phyloP scores from a whole-genome alignment of 1,284 basidiomycete genomes.

The Dichomitus squalens region DNA sequence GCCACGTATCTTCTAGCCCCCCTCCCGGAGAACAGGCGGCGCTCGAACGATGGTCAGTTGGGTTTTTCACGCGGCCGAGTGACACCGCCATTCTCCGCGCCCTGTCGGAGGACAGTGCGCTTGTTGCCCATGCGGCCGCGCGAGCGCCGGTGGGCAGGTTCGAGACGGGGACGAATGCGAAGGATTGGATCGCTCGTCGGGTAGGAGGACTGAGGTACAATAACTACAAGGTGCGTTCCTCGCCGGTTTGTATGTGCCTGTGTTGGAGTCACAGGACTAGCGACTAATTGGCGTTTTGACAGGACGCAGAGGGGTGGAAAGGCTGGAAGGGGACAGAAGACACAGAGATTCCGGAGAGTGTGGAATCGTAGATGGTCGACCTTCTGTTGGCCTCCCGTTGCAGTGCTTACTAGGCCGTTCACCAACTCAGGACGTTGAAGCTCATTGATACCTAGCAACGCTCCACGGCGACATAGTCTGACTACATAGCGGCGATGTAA shows the following conservation, averaged over 20 bases:
- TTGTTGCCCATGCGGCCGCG: constrained; percentile 30
- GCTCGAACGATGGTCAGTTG: constrained; percentile 38
- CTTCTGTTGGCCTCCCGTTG: no score
- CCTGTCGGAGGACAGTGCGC: constrained; percentile 25
- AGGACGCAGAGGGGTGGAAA: constrained; percentile 24
- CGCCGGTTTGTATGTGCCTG: no score
- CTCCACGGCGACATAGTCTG: no score
- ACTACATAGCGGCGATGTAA: no score
- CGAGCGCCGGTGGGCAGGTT: constrained; percentile 23
- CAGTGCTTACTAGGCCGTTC: no score
- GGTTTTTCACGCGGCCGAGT: constrained; percentile 40
- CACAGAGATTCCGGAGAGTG: not conserved
- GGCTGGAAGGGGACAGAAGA: constrained; percentile 7
- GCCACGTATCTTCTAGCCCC: constrained; percentile 23
- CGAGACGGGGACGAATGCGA: constrained; percentile 28
- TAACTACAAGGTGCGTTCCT: constrained; percentile 29
- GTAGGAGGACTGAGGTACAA: constrained; percentile 32
- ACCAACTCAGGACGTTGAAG: no score
- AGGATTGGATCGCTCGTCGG: constrained; percentile 33
- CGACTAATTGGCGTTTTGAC: not conserved
- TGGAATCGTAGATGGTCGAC: not conserved
- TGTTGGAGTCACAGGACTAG: no score
- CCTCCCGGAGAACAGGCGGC: constrained; percentile 33
- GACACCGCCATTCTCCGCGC: constrained; percentile 29
- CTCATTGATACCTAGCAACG: no score